Percentiles rank a stretch among this genome's conserved stretches.
phyloP scores from a whole-genome alignment of 768 basidiomycete genomes.

The Termitomyces sp. region DNA sequence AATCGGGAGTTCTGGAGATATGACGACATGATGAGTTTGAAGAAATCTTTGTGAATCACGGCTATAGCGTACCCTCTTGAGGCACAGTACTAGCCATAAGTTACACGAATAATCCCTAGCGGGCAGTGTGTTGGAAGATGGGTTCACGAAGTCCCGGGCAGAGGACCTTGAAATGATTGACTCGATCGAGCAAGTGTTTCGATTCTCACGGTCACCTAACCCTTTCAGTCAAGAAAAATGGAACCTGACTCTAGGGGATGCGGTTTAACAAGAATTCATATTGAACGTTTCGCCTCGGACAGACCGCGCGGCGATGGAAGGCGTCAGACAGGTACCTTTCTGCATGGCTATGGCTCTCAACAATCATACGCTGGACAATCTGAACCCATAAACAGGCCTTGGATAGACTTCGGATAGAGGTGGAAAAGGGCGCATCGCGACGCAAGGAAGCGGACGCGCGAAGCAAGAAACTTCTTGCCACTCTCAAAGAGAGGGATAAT shows the following conservation, averaged over 20 bases:
- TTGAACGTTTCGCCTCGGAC: background rate
- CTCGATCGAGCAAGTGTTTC: background rate
- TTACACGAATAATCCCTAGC: constrained; percentile 6
- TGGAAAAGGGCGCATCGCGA: constrained; percentile 23
- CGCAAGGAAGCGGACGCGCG: constrained; percentile 25
- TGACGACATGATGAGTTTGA: constrained; percentile 20
- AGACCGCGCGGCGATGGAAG: constrained; percentile 10
- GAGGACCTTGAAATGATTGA: constrained; percentile 4
- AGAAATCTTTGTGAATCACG: constrained; percentile 14
- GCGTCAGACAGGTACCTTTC: constrained; percentile 13
- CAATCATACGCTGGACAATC: background rate
- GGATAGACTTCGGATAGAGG: constrained; percentile 20
- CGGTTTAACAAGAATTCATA: background rate
- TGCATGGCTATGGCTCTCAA: background rate
- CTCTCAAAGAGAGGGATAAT: constrained; percentile 21
- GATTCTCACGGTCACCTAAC: constrained; percentile 21
- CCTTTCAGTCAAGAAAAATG: background rate
- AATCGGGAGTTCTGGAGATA: constrained; percentile 75
- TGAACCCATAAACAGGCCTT: constrained; percentile 18
- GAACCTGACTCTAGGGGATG: background rate
- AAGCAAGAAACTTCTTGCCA: constrained; percentile 14
- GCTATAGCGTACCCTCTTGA: constrained; percentile 62
- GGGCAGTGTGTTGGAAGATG: constrained; percentile 1
- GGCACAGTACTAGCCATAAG: constrained; percentile 69
- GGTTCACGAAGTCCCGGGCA: background rate